phyloP scores from a whole-genome alignment of 2,329 filamentous ascomycete species.

The Chaetomium sp. region DNA sequence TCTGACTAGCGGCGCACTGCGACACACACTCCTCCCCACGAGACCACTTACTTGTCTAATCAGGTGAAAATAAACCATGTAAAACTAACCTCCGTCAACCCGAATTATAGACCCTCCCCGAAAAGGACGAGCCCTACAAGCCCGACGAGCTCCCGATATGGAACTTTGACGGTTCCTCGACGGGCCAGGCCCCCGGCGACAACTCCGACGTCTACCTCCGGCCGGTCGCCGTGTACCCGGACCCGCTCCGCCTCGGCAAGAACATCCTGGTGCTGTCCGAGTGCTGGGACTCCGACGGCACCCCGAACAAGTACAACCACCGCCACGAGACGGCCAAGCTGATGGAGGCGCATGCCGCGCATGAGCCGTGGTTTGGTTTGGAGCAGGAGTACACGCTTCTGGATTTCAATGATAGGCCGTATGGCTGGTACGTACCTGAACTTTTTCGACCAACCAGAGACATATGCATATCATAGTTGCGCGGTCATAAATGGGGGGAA shows the following conservation, averaged over 20 bases:
- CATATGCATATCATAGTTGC: no score
- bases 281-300: constrained; percentile 71
- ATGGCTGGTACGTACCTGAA: constrained; percentile 65
- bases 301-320: constrained; percentile 98
- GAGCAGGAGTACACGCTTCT: constrained; percentile 91
- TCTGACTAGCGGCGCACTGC: not conserved
- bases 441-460: no score
- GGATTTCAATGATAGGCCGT: constrained; percentile 78
- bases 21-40: not conserved
- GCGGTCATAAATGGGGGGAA: no score
- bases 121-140: constrained; percentile 38
- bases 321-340: constrained; percentile 84
- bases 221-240: constrained; percentile 66
- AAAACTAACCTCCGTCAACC: no score
- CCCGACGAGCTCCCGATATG: constrained; percentile 45
- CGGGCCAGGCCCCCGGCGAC: constrained; percentile 83
- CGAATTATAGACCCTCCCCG: constrained; percentile 40
- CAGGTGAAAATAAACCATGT: no score
- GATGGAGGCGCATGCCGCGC: constrained; percentile 77
- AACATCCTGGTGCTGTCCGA: constrained; percentile 72
- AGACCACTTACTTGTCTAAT: no score
- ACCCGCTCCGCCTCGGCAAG: constrained; percentile 16
- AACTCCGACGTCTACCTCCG: constrained; percentile 98
- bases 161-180: constrained; percentile 65
- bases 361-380: constrained; percentile 94